A percentile compares a stretch with the other conserved stretches of the same genome.
Evolutionary conservation across 2,329 filamentous ascomycete species (phyloP).

Genomic region (Fonsecaea pugnacius): DNA sequence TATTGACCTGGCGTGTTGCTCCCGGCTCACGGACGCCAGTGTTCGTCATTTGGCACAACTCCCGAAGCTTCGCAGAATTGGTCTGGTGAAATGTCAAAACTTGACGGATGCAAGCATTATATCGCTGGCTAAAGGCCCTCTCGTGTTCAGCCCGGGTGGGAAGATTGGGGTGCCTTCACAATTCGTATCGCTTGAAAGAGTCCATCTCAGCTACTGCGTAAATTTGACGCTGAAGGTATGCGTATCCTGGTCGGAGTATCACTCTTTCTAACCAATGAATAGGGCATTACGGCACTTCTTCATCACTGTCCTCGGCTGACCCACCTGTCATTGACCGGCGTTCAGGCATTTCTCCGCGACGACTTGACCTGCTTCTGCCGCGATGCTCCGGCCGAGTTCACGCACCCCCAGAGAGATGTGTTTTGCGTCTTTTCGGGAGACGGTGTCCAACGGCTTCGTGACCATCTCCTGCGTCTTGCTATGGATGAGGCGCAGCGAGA

Average conservation of each 20-base stretch:
- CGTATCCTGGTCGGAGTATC: slow-evolving; percentile 27
- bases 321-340: slow-evolving; percentile 90
- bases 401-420: slow-evolving; percentile 88
- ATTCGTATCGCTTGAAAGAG: slow-evolving; percentile 70
- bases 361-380: slow-evolving; percentile 86
- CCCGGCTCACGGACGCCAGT: slow-evolving; percentile 82
- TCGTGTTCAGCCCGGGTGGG: slow-evolving; percentile 48
- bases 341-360: slow-evolving; percentile 83
- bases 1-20: slow-evolving; percentile 96
- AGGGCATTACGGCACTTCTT: slow-evolving; percentile 88
- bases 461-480: slow-evolving; percentile 67
- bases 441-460: slow-evolving; percentile 76
- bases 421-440: slow-evolving; percentile 97
- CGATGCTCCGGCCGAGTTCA: slow-evolving; percentile 87
- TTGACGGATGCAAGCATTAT: slow-evolving; percentile 91
- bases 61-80: slow-evolving; percentile 92
- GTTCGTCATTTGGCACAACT: slow-evolving; percentile 81
- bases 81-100: slow-evolving; percentile 86
- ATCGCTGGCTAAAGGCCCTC: slow-evolving; percentile 72
- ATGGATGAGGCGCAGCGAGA: slow-evolving; percentile 36
- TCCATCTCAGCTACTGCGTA: slow-evolving; percentile 94
- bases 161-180: slow-evolving; percentile 35
- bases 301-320: slow-evolving; percentile 92
- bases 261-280: slow-evolving; percentile 15
- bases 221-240: slow-evolving; percentile 79